These are phyloP conservation scores for Hippophae rhamnoides DNA, from an alignment of 306 rosid species.

Conservation along the genomic window DNA sequence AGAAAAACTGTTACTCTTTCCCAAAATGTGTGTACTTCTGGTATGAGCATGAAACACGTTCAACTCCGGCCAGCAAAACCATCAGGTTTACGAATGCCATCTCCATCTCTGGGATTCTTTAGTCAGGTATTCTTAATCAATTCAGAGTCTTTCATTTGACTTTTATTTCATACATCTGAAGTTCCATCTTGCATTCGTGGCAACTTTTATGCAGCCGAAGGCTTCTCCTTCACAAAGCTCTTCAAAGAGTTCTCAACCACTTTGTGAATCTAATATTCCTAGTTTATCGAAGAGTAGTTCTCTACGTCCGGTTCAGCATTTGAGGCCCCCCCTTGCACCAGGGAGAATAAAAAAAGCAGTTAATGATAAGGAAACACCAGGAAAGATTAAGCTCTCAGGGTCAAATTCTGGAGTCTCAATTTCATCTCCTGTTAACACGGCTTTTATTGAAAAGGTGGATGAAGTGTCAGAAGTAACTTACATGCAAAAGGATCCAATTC, in stretches of 20 bases:
- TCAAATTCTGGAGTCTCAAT: constrained; percentile 10
- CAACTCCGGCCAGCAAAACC: constrained; percentile 44
- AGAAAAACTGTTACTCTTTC: constrained; percentile 25
- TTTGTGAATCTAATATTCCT: constrained; percentile 20
- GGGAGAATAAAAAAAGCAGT: constrained; percentile 18
- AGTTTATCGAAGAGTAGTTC: constrained; percentile 29
- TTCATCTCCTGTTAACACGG: constrained; percentile 4
- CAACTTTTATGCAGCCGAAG: constrained; percentile 39
- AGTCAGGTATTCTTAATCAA: constrained; percentile 43
- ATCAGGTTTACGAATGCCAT: constrained; percentile 88
- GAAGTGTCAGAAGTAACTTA: constrained; percentile 16
- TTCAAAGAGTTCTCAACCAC: constrained; percentile 30
- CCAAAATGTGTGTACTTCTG: constrained; percentile 22
- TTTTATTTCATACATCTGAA: neutral
- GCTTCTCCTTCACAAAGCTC: constrained; percentile 31
- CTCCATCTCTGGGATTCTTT: constrained; percentile 83
- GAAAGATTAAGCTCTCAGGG: constrained; percentile 12
- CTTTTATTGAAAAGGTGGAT: constrained; percentile 21
- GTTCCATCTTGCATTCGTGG: constrained; percentile 1
- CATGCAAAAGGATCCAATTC: constrained; percentile 15
- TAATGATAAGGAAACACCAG: constrained; percentile 17
- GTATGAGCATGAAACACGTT: constrained; percentile 25
- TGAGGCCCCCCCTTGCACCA: constrained; percentile 26
- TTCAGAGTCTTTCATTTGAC: constrained; percentile 10
- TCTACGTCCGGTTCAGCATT: constrained; percentile 21